Percentiles rank a stretch among this genome's conserved stretches.
Conservation (phyloP, 805 yeast species). For the Saccharomycopsis capsularis region DNA sequence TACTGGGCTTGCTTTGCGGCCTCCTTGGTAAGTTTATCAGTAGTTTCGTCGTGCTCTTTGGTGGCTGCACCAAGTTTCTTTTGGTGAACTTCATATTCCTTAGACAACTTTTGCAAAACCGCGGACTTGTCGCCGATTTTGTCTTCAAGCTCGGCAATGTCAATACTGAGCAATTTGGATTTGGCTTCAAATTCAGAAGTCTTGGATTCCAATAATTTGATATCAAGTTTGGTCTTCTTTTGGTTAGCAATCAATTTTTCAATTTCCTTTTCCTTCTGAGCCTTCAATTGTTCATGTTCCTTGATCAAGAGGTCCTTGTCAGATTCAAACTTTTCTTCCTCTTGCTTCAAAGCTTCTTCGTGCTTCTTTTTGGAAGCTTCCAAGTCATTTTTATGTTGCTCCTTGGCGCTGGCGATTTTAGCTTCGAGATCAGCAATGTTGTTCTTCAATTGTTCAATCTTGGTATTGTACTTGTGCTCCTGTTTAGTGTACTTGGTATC, state of each 20-base stretch:
- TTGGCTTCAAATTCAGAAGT: constrained; percentile 14
- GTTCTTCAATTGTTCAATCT: constrained; percentile 15
- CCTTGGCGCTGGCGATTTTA: constrained; percentile 6
- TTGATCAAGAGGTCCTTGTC: constrained; percentile 16
- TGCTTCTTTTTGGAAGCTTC: constrained; percentile 11
- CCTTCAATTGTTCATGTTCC: constrained; percentile 11
- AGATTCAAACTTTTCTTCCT: constrained; percentile 8
- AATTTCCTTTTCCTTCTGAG: constrained; percentile 13
- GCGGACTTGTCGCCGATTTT: constrained; percentile 2
- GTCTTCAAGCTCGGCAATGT: constrained; percentile 17
- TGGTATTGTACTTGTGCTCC: constrained; percentile 15
- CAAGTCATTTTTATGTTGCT: constrained; percentile 12
- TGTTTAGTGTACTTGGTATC: constrained; percentile 15
- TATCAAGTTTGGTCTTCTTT: constrained; percentile 15
- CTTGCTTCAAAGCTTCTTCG: constrained; percentile 10
- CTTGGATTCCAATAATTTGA: constrained; percentile 17
- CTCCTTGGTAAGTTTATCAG: constrained; percentile 6
- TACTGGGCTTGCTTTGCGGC: constrained; percentile 14
- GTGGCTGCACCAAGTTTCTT: constrained; percentile 4
- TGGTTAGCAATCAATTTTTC: constrained; percentile 16
- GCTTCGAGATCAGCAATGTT: constrained; percentile 11
- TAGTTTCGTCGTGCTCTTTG: constrained; percentile 2
- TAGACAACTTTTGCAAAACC: constrained; percentile 1
- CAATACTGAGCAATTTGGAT: constrained; percentile 9
- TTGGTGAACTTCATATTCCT: background rate